A percentile compares a stretch with the other conserved stretches of the same genome.
These are phyloP conservation scores for Bipolaris sorokiniana DNA, from an alignment of 2,329 filamentous ascomycete species.

Conservation along the genomic window DNA sequence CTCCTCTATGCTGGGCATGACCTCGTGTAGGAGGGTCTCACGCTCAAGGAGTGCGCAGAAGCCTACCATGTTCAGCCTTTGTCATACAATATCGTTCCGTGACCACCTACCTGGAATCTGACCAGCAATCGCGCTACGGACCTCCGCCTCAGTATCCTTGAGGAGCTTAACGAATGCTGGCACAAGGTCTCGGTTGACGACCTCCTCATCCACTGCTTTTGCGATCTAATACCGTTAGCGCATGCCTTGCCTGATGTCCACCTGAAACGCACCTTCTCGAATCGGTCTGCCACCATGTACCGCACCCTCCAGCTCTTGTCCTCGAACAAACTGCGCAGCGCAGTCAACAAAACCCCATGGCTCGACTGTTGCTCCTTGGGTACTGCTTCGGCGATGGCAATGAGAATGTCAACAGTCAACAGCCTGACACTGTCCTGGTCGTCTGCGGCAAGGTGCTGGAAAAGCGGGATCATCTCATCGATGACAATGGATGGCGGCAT, in stretches of 20 bases:
- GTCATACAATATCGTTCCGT: slow-evolving; percentile 9
- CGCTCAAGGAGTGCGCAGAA: slow-evolving; percentile 92
- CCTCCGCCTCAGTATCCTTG: slow-evolving; percentile 97
- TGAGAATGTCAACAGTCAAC: slow-evolving; percentile 93
- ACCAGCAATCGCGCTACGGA: slow-evolving; percentile 93
- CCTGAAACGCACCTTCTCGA: slow-evolving; percentile 76
- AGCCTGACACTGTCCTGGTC: slow-evolving; percentile 97
- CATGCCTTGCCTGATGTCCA: slow-evolving; percentile 20
- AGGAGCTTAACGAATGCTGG: slow-evolving; percentile 96
- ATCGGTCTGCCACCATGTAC: slow-evolving; percentile 98
- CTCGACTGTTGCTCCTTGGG: slow-evolving; percentile 98
- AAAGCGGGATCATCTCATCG: slow-evolving; percentile 98
- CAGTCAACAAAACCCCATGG: slow-evolving; percentile 89
- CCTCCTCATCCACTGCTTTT: slow-evolving; percentile 97
- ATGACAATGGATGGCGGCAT: slow-evolving; percentile 92
- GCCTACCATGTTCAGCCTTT: slow-evolving; percentile 59
- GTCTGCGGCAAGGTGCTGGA: slow-evolving; percentile 94
- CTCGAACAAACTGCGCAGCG: slow-evolving; percentile 90
- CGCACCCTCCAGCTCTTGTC: slow-evolving; percentile 99
- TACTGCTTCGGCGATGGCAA: slow-evolving; percentile 94
- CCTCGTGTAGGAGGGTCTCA: slow-evolving; percentile 87
- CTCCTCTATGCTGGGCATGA: slow-evolving; percentile 96
- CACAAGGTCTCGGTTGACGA: slow-evolving; percentile 90
- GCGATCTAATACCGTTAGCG: slow-evolving; percentile 71
- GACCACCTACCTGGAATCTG: slow-evolving; percentile 77